Base-by-base conservation (phyloP, 2,329 filamentous ascomycete genomes). In the Sporothrix protearum region DNA sequence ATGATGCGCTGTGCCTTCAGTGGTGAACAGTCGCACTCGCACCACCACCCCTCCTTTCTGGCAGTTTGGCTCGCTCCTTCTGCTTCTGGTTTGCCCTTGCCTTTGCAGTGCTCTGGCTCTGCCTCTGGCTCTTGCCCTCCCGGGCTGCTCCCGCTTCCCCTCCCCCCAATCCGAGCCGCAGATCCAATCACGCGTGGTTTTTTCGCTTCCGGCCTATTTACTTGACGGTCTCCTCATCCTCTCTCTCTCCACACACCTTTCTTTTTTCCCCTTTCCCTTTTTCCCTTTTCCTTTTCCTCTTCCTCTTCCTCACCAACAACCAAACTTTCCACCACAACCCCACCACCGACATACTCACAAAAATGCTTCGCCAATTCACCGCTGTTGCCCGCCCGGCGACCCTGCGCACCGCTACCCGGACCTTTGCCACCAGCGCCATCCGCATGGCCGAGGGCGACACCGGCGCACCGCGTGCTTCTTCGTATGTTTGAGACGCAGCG, bases 381-480 rank as follows among this genome's bases (percentile, higher is more conserved):
- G 81, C 84, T 77, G 84, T 84, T 75, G 79, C 84, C 76, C 80
- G 85, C 78, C 84, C 86, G 79, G 85, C 88, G 77, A 82, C 86
- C 76, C 82, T 81, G 78, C 81, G 85, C 77, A 78, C 83, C 74
- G 78, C 82, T 74, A 81, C 79, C 78, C 84, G 86, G 75, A 85
- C 88, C 76, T 91, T 93, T 83, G 85, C 89, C 74, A 88, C 86
- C 75, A 87, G 89, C 72, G 81, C 85, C 76, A 85, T 87, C 79
- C 86, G 81, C 79, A 91, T 93, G 88, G 83, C 80, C 73, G 90
- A 87, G 76, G 92, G 92, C 75, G 92, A 93, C 80, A 90, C 88
- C 75, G 91, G 91, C 72, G 81, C 86, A 71, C 85, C 86, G 74
- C 85, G 83, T 12, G 85, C 86, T 73, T 76, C 78, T 78, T 83